A percentile compares a stretch with the other conserved stretches of the same genome.
phyloP scores from a whole-genome alignment of 2,329 filamentous ascomycete genomes.

The Mycosphaerella sp. region DNA sequence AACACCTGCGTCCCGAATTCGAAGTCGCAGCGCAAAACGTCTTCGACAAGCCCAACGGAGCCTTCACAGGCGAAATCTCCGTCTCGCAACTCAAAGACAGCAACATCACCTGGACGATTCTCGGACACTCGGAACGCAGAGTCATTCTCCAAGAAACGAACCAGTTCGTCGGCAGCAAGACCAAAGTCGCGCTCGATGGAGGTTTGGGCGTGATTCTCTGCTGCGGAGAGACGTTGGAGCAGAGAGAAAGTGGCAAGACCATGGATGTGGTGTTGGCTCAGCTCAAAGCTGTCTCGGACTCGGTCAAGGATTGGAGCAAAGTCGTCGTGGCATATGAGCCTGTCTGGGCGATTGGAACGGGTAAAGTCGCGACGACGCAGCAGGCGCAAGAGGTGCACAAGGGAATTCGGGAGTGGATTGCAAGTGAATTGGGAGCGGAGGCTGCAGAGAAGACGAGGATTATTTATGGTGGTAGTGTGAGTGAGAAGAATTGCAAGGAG shows the following conservation, averaged over 20 bases:
- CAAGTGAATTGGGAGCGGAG: conserved; percentile 64
- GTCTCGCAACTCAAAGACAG: conserved; percentile 85
- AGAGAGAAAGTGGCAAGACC: conserved; percentile 80
- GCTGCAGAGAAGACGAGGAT: conserved; percentile 84
- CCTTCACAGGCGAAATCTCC: conserved; percentile 95
- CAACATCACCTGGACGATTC: conserved; percentile 81
- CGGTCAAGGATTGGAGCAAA: conserved; percentile 82
- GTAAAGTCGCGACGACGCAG: conserved; percentile 81
- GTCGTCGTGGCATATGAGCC: conserved; percentile 98
- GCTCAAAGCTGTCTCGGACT: conserved; percentile 72
- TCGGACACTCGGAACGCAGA: conserved; percentile 93
- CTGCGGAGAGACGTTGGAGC: conserved; percentile 91
- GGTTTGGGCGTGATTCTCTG: conserved; percentile 91
- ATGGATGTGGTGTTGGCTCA: conserved; percentile 79
- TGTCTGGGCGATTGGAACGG: conserved; percentile 91
- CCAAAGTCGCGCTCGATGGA: conserved; percentile 82
- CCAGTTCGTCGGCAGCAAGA: conserved; percentile 81
- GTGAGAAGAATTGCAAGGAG: conserved; percentile 95
- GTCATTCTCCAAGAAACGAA: conserved; percentile 84
- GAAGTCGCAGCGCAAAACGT: conserved; percentile 95
- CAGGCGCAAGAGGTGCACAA: conserved; percentile 93
- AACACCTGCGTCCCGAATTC: conserved; percentile 67
- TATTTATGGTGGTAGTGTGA: conserved; percentile 94
- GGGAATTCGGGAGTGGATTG: conserved; percentile 83
- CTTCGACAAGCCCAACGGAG: conserved; percentile 81